Conservation (phyloP, 331 rosid species). For the Acacia concinna region DNA sequence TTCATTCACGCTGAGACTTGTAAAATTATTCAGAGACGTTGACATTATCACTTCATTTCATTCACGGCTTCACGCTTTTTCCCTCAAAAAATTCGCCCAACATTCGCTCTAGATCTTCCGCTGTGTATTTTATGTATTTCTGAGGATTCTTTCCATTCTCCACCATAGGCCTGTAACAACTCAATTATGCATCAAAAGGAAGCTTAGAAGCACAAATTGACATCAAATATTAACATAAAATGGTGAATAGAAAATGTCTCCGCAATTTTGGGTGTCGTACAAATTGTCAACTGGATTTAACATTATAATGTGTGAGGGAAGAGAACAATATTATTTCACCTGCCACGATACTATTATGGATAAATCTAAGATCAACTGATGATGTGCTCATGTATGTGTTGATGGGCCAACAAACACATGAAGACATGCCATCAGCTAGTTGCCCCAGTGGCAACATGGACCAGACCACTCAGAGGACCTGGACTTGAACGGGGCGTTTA, state of each 20-base stretch:
- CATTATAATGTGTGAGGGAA: neutral
- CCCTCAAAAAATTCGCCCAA: slow-evolving; percentile 96
- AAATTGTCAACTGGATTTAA: slow-evolving; percentile 14
- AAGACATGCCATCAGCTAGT: neutral
- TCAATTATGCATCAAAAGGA: slow-evolving; percentile 21
- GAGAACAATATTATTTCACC: neutral
- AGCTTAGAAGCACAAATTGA: neutral
- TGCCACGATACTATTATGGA: neutral
- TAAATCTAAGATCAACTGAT: neutral
- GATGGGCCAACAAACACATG: neutral
- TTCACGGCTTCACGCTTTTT: slow-evolving; percentile 47
- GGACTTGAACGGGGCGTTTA: neutral
- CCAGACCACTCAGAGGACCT: neutral
- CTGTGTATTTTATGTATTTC: slow-evolving; percentile 71
- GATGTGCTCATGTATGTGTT: neutral
- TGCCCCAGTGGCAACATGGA: neutral
- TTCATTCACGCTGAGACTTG: too few relatives aligned
- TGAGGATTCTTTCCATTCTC: slow-evolving; percentile 87
- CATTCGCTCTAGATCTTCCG: slow-evolving; percentile 95
- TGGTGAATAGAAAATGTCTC: neutral
- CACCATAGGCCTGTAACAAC: slow-evolving; percentile 63
- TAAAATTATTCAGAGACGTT: neutral
- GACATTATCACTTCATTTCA: slow-evolving; percentile 59
- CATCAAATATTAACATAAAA: neutral
- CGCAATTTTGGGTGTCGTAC: neutral